phyloP scores from a whole-genome alignment of 225 moss, liverwort and hornwort genomes.

The Straminergon stramineum region DNA sequence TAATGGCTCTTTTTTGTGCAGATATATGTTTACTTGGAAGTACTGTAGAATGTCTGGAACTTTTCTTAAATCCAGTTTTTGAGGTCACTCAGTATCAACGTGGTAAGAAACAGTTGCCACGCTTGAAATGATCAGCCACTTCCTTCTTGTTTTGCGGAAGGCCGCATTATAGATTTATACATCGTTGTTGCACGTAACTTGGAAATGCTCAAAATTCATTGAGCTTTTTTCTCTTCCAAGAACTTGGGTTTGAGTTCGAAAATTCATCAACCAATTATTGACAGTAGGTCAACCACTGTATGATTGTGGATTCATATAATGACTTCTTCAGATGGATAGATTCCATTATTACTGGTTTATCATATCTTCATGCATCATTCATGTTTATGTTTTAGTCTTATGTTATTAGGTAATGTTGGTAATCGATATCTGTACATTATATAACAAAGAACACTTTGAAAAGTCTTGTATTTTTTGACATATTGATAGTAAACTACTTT shows the following conservation, averaged over 20 bases:
- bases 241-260: neutral
- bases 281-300: neutral
- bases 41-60: neutral
- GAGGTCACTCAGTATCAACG: neutral
- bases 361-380: neutral
- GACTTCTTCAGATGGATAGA: neutral
- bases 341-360: neutral
- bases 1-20: constrained; percentile 1
- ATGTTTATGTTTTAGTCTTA: neutral
- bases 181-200: neutral
- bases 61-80: neutral
- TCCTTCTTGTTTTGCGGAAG: neutral
- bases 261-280: neutral
- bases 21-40: neutral
- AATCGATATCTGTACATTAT: neutral
- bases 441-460: neutral
- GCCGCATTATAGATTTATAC: neutral
- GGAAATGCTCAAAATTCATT: neutral
- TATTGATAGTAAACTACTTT: neutral
- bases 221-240: neutral
- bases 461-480: neutral
- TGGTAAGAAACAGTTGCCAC: neutral
- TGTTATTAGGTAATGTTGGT: neutral
- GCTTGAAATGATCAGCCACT: neutral
- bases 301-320: neutral